These are phyloP conservation scores for Ascochyta clinopodiicola DNA, from an alignment of 2,329 filamentous ascomycete genomes.

Conservation along the genomic window DNA sequence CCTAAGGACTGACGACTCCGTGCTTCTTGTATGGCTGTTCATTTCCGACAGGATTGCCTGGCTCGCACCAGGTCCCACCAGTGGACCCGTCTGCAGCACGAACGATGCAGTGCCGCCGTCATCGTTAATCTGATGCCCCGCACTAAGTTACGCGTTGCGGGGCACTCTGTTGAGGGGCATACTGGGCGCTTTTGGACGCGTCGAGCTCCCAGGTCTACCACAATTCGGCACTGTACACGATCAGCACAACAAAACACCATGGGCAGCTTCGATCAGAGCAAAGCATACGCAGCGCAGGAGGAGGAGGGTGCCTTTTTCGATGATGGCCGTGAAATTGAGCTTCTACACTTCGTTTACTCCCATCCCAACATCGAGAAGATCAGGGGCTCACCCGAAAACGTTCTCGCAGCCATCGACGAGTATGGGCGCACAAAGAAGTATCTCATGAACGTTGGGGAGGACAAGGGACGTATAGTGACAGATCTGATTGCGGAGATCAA, in stretches of 20 bases:
- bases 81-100: constrained; percentile 8
- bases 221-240: constrained; percentile 12
- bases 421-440: constrained; percentile 71
- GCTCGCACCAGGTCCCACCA: constrained; percentile 11
- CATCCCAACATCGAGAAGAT: constrained; percentile 68
- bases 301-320: constrained; percentile 57
- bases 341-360: constrained; percentile 72
- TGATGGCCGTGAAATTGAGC: constrained; percentile 75
- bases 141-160: constrained; percentile 39
- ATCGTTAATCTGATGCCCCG: constrained; percentile 30
- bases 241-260: constrained; percentile 29
- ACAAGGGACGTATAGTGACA: constrained; percentile 75
- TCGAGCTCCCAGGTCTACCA: constrained; percentile 23
- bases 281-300: constrained; percentile 57
- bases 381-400: constrained; percentile 66
- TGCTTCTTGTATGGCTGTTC: constrained; percentile 5
- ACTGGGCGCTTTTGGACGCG: constrained; percentile 23
- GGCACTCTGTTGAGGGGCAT: constrained; percentile 27
- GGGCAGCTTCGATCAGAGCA: constrained; percentile 49
- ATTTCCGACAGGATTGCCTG: constrained; percentile 1
- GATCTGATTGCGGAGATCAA: constrained; percentile 71
- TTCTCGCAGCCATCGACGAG: constrained; percentile 74
- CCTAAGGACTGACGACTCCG: constrained; percentile 33
- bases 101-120: constrained; percentile 23
- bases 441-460: constrained; percentile 80